Evolutionary conservation across 1,139 yeast genomes (phyloP).

Genomic region (Candida sp.): DNA sequence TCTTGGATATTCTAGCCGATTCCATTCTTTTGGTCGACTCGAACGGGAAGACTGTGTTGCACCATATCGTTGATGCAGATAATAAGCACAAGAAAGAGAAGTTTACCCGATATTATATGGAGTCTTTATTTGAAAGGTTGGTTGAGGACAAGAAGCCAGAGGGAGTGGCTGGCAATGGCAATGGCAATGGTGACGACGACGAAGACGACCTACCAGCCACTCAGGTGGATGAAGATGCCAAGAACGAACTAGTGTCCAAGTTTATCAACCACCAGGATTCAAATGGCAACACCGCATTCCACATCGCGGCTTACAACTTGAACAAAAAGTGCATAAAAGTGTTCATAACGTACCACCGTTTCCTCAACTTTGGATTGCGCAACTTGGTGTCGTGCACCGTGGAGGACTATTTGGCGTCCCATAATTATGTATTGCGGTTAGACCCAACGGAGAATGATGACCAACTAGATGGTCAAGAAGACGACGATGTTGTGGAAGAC

Average conservation of each 20-base stretch:
- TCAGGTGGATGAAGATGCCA: slow-evolving; percentile 12
- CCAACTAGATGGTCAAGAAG: slow-evolving; percentile 8
- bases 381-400: slow-evolving; percentile 78
- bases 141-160: slow-evolving; percentile 17
- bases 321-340: slow-evolving; percentile 79
- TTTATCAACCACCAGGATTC: slow-evolving; percentile 80
- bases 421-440: slow-evolving; percentile 32
- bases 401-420: slow-evolving; percentile 63
- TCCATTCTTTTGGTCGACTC: slow-evolving; percentile 75
- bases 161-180: not conserved
- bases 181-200: slow-evolving; percentile 17
- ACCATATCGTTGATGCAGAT: slow-evolving; percentile 56
- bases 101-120: slow-evolving; percentile 83
- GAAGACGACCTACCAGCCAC: slow-evolving; percentile 14
- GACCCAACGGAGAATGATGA: slow-evolving; percentile 20
- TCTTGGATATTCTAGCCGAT: slow-evolving; percentile 78
- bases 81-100: slow-evolving; percentile 60
- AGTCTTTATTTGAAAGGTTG: slow-evolving; percentile 68
- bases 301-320: slow-evolving; percentile 76
- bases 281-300: slow-evolving; percentile 89
- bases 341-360: slow-evolving; percentile 73
- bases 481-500: slow-evolving; percentile 10
- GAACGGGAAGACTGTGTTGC: slow-evolving; percentile 75
- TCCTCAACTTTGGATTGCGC: slow-evolving; percentile 59
- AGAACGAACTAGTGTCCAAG: slow-evolving; percentile 54